Conservation (phyloP, 805 yeast genomes). For the Cyberlindnera suaveolens region DNA sequence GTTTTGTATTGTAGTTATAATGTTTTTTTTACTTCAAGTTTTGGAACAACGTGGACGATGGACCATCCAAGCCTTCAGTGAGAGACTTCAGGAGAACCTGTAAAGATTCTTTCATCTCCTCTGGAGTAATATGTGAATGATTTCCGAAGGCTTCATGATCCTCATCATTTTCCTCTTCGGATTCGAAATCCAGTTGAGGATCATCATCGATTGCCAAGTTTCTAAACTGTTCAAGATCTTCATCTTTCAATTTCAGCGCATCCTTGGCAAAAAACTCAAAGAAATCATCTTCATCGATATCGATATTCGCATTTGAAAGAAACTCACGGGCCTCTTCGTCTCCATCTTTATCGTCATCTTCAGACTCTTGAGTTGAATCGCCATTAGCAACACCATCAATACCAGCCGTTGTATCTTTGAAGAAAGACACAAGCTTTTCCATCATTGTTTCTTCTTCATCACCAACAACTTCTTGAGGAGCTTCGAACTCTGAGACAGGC, state of each 20-base stretch:
- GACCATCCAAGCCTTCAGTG: slow-evolving; percentile 28
- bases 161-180: slow-evolving; percentile 13
- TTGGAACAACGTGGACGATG: slow-evolving; percentile 30
- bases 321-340: slow-evolving; percentile 24
- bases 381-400: slow-evolving; percentile 17
- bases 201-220: slow-evolving; percentile 2
- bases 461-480: neutral
- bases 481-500: slow-evolving; percentile 14
- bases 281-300: slow-evolving; percentile 63
- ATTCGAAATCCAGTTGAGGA: slow-evolving; percentile 13
- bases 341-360: slow-evolving; percentile 14
- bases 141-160: slow-evolving; percentile 1
- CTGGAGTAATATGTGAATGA: neutral
- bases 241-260: slow-evolving; percentile 42
- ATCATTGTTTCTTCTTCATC: slow-evolving; percentile 21
- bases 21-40: slow-evolving; percentile 8
- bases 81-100: slow-evolving; percentile 25
- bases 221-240: slow-evolving; percentile 36
- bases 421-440: slow-evolving; percentile 20
- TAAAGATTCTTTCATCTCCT: slow-evolving; percentile 11
- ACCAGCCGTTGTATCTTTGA: slow-evolving; percentile 20
- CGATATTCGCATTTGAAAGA: slow-evolving; percentile 30
- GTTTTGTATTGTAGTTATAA: no score
- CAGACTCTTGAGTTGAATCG: slow-evolving; percentile 2
- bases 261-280: slow-evolving; percentile 56